Evolutionary conservation across 1,284 basidiomycete species (phyloP).

Genomic region (Marasmius sp.): DNA sequence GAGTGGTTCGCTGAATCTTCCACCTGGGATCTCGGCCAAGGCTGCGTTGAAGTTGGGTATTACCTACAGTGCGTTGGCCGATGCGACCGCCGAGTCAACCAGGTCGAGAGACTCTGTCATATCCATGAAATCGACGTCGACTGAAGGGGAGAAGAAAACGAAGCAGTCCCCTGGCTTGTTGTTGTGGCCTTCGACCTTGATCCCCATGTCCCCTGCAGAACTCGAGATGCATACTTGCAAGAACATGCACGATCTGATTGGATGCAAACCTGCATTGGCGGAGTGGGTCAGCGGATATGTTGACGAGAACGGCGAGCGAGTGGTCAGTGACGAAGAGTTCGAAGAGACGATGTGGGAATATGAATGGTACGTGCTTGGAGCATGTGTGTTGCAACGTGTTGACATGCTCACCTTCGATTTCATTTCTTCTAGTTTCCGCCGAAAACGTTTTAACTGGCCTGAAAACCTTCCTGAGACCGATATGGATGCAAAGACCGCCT

Average conservation of each 20-base stretch:
- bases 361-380: slow-evolving; percentile 50
- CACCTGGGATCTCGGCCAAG: slow-evolving; percentile 39
- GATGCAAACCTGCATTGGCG: slow-evolving; percentile 56
- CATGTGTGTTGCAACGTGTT: slow-evolving; percentile 1
- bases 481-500: background rate
- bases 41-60: slow-evolving; percentile 43
- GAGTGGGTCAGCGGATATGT: slow-evolving; percentile 44
- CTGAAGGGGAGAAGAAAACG: background rate
- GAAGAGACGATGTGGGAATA: slow-evolving; percentile 64
- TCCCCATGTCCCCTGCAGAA: slow-evolving; percentile 55
- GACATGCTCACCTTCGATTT: slow-evolving; percentile 6
- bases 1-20: slow-evolving; percentile 5
- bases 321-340: slow-evolving; percentile 44
- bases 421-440: slow-evolving; percentile 48
- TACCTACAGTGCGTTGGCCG: slow-evolving; percentile 32
- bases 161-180: slow-evolving; percentile 52
- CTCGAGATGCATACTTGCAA: slow-evolving; percentile 71
- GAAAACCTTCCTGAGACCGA: slow-evolving; percentile 29
- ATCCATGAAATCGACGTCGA: slow-evolving; percentile 2
- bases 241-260: slow-evolving; percentile 61
- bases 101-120: background rate
- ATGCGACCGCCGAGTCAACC: slow-evolving; percentile 9
- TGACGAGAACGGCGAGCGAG: slow-evolving; percentile 37
- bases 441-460: slow-evolving; percentile 61
- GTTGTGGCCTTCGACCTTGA: slow-evolving; percentile 54